Percentiles rank a stretch among this genome's conserved stretches.
Evolutionary conservation across 768 basidiomycete genomes (phyloP).

Genomic region (Boletus pseudo-olivaceus): DNA sequence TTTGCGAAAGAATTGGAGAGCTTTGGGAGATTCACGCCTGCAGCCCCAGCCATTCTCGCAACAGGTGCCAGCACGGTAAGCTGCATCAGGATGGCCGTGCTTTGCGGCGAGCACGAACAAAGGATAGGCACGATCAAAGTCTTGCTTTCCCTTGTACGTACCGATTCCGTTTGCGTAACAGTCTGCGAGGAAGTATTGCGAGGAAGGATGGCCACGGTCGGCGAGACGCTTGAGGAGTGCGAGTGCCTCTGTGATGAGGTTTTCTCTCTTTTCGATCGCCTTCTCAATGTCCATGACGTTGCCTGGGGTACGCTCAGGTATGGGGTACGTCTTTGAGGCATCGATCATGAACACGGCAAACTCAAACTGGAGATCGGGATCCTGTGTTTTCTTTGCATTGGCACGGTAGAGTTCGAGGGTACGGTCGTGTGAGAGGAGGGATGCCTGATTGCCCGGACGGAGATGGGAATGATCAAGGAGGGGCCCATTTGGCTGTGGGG

Average conservation of each 20-base stretch:
- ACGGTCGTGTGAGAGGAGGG: constrained; percentile 90
- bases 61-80: constrained; percentile 94
- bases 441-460: constrained; percentile 87
- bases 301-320: constrained; percentile 63
- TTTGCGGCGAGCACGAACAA: constrained; percentile 95
- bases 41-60: constrained; percentile 99
- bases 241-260: constrained; percentile 85
- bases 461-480: constrained; percentile 91
- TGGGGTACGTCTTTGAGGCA: constrained; percentile 85
- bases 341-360: constrained; percentile 99
- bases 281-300: constrained; percentile 81
- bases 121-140: constrained; percentile 96
- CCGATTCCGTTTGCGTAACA: constrained; percentile 99
- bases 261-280: constrained; percentile 78
- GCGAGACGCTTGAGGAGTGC: constrained; percentile 85
- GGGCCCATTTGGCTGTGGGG: constrained; percentile 46
- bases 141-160: constrained; percentile 83
- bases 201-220: constrained; percentile 89
- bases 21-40: constrained; percentile 86
- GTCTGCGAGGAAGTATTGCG: constrained; percentile 97
- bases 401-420: constrained; percentile 96
- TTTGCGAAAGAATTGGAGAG: constrained; percentile 90
- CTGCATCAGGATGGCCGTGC: constrained; percentile 93
- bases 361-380: constrained; percentile 96
- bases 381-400: constrained; percentile 98